phyloP scores from a whole-genome alignment of 139 green algal species.

The Picocystis salinarum region DNA sequence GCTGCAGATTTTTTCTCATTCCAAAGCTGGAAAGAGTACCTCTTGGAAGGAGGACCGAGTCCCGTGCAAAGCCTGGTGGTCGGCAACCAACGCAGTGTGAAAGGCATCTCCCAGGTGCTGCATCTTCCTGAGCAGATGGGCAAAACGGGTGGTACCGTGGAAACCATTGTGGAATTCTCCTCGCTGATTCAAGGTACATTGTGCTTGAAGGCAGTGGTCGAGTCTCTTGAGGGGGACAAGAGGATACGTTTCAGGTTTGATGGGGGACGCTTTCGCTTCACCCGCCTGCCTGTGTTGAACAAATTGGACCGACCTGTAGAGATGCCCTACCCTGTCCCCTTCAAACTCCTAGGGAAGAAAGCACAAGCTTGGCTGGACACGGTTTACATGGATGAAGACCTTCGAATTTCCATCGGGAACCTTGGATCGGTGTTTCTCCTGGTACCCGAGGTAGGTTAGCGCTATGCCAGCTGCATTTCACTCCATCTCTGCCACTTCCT shows the following conservation, averaged over 20 bases:
- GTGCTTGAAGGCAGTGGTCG: conserved; percentile 10
- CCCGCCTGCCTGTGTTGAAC: background rate
- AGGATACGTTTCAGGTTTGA: background rate
- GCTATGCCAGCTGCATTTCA: too few species aligned
- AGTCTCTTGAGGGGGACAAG: background rate
- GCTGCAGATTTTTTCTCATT: conserved; percentile 1
- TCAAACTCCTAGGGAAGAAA: conserved; percentile 80
- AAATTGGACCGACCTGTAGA: background rate
- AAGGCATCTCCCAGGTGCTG: conserved; percentile 11
- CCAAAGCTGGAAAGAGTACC: conserved; percentile 4
- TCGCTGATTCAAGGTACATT: too few species aligned
- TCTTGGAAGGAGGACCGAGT: conserved; percentile 8
- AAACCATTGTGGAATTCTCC: too few species aligned
- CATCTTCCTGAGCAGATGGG: background rate
- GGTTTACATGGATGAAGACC: conserved; percentile 12
- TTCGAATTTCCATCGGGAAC: conserved; percentile 3
- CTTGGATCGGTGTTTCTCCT: conserved; percentile 2
- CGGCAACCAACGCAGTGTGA: conserved; percentile 4
- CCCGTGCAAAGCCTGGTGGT: conserved; percentile 11
- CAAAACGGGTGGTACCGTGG: too few species aligned
- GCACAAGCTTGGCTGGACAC: conserved; percentile 52
- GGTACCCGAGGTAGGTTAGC: too few species aligned
- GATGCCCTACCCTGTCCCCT: conserved; percentile 91
- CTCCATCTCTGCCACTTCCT: too few species aligned
- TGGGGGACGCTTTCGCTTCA: background rate